Evolutionary conservation across 2,329 filamentous ascomycete genomes (phyloP).

Genomic region (Sarocladiaceae sp.): DNA sequence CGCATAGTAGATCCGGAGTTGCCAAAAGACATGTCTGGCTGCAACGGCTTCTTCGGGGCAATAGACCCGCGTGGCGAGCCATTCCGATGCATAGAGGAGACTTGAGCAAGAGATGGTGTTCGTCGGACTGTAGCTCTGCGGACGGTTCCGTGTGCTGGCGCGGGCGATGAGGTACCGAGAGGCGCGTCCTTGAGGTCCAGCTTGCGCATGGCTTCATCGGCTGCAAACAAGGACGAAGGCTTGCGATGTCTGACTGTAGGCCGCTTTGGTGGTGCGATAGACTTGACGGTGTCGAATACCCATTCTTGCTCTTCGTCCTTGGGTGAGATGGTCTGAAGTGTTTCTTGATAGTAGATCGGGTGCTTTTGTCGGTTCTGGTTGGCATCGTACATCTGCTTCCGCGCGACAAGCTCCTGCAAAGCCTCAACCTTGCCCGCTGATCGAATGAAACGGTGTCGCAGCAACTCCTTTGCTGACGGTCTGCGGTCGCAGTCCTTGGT

Average conservation of each 20-base stretch:
- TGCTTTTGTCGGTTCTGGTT: slow-evolving; percentile 65
- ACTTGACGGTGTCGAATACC: slow-evolving; percentile 94
- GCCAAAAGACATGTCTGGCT: slow-evolving; percentile 87
- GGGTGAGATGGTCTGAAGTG: slow-evolving; percentile 66
- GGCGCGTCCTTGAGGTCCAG: slow-evolving; percentile 59
- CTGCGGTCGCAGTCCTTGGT: slow-evolving; percentile 86
- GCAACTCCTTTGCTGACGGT: slow-evolving; percentile 78
- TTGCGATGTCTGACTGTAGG: slow-evolving; percentile 49
- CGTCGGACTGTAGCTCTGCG: slow-evolving; percentile 54
- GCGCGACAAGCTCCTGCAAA: slow-evolving; percentile 80
- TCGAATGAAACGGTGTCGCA: slow-evolving; percentile 85
- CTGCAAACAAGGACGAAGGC: slow-evolving; percentile 51
- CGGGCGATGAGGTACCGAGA: slow-evolving; percentile 51
- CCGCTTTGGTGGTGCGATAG: slow-evolving; percentile 52
- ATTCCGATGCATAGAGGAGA: slow-evolving; percentile 25
- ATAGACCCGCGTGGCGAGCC: slow-evolving; percentile 39
- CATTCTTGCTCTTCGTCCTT: slow-evolving; percentile 76
- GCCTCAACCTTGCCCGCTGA: slow-evolving; percentile 83
- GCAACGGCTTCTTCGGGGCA: slow-evolving; percentile 70
- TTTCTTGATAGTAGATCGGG: slow-evolving; percentile 90
- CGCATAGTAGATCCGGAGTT: slow-evolving; percentile 90
- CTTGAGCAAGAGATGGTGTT: slow-evolving; percentile 38
- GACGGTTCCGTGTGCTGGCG: slow-evolving; percentile 44
- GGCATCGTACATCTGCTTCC: slow-evolving; percentile 78
- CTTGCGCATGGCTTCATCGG: slow-evolving; percentile 57